Conservation (phyloP, 129 eudicot genomes). For the Pittosporum tobira region DNA sequence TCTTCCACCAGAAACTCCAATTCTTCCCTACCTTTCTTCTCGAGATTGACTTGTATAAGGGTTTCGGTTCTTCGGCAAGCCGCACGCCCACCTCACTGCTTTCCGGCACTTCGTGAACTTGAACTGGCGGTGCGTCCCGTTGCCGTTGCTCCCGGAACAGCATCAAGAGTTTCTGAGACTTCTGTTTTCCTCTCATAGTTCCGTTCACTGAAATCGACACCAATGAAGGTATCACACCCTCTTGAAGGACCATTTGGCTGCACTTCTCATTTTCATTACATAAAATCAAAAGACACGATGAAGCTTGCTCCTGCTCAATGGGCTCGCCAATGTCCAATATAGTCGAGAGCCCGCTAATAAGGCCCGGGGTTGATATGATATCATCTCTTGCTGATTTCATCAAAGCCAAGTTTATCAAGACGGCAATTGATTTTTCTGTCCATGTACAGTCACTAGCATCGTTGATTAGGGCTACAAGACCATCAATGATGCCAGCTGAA, state of each 20-base stretch:
- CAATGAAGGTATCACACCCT: slow-evolving; percentile 93
- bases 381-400: slow-evolving; percentile 50
- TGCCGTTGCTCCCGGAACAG: slow-evolving; percentile 86
- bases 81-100: slow-evolving; percentile 22
- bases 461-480: slow-evolving; percentile 40
- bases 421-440: slow-evolving; percentile 81
- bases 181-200: slow-evolving; percentile 72
- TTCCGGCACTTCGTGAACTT: slow-evolving; percentile 13
- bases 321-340: slow-evolving; percentile 75
- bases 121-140: slow-evolving; percentile 52
- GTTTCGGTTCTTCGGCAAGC: slow-evolving; percentile 41
- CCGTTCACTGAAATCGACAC: slow-evolving; percentile 91
- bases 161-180: slow-evolving; percentile 84
- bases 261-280: slow-evolving; percentile 71
- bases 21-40: slow-evolving; percentile 49
- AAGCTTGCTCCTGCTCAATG: slow-evolving; percentile 88
- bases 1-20: slow-evolving; percentile 78
- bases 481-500: slow-evolving; percentile 49
- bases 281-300: slow-evolving; percentile 59
- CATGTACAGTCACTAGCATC: slow-evolving; percentile 39
- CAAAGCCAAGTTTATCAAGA: slow-evolving; percentile 58
- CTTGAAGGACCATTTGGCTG: slow-evolving; percentile 85
- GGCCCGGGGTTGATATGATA: slow-evolving; percentile 34
- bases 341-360: slow-evolving; percentile 48
- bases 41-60: slow-evolving; percentile 54